Conservation (phyloP, 306 rosid genomes). For the Begonia fuchsioides region DNA sequence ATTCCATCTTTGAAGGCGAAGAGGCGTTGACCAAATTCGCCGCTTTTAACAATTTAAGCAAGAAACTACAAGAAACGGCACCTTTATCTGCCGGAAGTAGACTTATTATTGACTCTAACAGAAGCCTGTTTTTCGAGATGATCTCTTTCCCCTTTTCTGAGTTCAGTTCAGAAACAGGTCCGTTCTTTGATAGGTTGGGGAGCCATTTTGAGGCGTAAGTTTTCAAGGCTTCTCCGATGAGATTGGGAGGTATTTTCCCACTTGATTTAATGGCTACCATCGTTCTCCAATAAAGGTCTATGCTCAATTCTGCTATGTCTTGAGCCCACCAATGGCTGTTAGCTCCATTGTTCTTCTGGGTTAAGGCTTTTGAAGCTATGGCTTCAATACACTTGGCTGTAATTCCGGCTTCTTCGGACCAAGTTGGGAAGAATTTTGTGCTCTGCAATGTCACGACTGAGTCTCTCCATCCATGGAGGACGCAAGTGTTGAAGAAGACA, state of each 20-base stretch:
- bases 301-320: slow-evolving; percentile 80
- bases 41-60: slow-evolving; percentile 73
- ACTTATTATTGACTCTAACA: slow-evolving; percentile 81
- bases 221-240: slow-evolving; percentile 76
- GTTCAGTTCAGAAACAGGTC: slow-evolving; percentile 30
- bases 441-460: slow-evolving; percentile 70
- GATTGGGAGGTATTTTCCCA: slow-evolving; percentile 44
- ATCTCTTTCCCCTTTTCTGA: slow-evolving; percentile 34
- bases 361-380: slow-evolving; percentile 52
- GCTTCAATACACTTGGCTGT: slow-evolving; percentile 79
- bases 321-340: slow-evolving; percentile 97
- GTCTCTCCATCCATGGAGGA: slow-evolving; percentile 93
- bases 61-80: slow-evolving; percentile 72
- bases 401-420: slow-evolving; percentile 80
- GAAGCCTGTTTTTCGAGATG: slow-evolving; percentile 55
- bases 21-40: slow-evolving; percentile 81
- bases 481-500: slow-evolving; percentile 77
- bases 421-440: slow-evolving; percentile 53
- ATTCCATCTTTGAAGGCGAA: slow-evolving; percentile 62
- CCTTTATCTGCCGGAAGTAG: slow-evolving; percentile 82
- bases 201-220: slow-evolving; percentile 86
- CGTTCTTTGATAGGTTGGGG: slow-evolving; percentile 48
- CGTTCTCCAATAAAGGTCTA: slow-evolving; percentile 90
- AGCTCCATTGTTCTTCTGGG: slow-evolving; percentile 57
- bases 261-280: slow-evolving; percentile 83